Percentiles rank a stretch among this genome's conserved stretches.
Conservation (phyloP, 2,329 filamentous ascomycete species). For the Paradendryphiella salina region DNA sequence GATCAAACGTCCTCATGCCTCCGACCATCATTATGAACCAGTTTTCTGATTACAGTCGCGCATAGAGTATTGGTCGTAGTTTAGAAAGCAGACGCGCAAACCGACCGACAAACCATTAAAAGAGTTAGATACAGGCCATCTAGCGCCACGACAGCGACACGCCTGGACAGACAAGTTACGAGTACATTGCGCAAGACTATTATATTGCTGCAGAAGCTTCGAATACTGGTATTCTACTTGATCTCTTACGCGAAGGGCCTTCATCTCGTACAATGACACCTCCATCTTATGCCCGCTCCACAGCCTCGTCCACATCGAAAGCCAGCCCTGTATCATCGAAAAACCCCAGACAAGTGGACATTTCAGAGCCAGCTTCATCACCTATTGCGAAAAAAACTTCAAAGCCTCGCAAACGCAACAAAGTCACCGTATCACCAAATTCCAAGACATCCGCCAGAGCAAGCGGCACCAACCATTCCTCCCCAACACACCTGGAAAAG, state of each 20-base stretch:
- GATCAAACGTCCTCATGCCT: not conserved
- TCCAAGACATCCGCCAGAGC: not conserved
- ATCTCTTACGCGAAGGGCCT: too few species aligned
- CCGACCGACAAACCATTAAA: not conserved
- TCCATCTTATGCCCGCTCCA: slow-evolving; percentile 29
- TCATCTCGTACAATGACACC: slow-evolving; percentile 11
- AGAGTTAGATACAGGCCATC: not conserved
- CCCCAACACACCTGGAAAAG: not conserved
- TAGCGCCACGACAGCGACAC: not conserved
- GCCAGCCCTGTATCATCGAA: slow-evolving; percentile 4
- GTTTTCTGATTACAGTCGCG: not conserved
- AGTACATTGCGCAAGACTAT: not conserved
- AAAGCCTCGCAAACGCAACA: not conserved
- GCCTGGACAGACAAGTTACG: not conserved
- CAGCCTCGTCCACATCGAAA: slow-evolving; percentile 19
- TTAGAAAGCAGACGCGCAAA: not conserved
- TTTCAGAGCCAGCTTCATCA: not conserved
- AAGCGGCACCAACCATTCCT: not conserved
- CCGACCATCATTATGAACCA: not conserved
- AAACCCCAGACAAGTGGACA: not conserved
- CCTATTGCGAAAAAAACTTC: not conserved
- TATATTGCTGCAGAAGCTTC: not conserved
- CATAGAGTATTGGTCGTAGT: too few species aligned
- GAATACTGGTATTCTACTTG: not conserved
- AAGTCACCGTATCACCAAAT: not conserved